These are phyloP conservation scores for Exophiala viscosa DNA, from an alignment of 2,329 filamentous ascomycete genomes.

Conservation along the genomic window DNA sequence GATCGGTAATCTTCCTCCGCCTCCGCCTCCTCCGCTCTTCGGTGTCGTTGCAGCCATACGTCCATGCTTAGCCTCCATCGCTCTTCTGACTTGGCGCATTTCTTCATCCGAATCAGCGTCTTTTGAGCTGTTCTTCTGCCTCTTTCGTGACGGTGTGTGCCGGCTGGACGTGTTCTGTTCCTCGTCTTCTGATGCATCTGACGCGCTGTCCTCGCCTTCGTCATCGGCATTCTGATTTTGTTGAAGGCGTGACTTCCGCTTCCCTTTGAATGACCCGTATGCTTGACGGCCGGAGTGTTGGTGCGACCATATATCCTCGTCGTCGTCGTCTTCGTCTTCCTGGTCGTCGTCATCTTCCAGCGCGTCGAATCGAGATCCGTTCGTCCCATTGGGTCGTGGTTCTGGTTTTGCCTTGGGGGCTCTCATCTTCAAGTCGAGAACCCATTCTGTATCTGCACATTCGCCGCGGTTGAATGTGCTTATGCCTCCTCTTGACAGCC, in stretches of 20 bases:
- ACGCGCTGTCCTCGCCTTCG: conserved; percentile 2
- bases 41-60: conserved; percentile 8
- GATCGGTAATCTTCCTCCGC: background rate
- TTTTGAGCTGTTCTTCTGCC: background rate
- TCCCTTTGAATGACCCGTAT: conserved; percentile 24
- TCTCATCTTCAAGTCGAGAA: conserved; percentile 21
- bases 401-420: background rate
- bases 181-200: conserved; percentile 1
- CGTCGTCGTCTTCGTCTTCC: conserved; percentile 10
- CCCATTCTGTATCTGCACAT: conserved; percentile 27
- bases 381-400: background rate
- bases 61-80: conserved; percentile 19
- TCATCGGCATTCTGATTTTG: conserved; percentile 1
- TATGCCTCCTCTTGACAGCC: conserved; percentile 12
- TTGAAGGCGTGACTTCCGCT: conserved; percentile 6
- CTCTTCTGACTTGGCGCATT: conserved; percentile 18
- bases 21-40: background rate
- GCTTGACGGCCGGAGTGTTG: conserved; percentile 23
- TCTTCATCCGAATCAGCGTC: conserved; percentile 20
- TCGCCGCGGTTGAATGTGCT: conserved; percentile 14
- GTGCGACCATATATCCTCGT: conserved; percentile 23
- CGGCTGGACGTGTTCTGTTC: background rate
- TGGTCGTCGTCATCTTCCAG: conserved; percentile 8
- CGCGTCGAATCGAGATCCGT: background rate
- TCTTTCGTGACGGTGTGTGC: background rate